Conservation (phyloP, 164 flowering plant species). For the Tinospora cordifolia region DNA sequence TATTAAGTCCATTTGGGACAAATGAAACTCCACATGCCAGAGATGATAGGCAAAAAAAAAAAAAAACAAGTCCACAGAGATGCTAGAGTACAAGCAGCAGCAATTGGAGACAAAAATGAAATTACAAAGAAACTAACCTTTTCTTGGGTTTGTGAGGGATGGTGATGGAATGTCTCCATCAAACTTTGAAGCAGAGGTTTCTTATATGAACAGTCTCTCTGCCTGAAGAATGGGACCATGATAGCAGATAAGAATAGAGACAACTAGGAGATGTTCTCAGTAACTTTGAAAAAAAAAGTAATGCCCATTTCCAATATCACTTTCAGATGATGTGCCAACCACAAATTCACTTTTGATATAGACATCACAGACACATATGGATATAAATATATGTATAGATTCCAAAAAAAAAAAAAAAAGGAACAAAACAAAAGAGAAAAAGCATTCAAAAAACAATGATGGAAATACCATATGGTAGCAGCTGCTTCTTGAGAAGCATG, state of each 20-base stretch:
- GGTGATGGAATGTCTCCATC: conserved; percentile 11
- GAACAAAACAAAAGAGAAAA: too few species aligned
- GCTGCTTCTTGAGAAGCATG: too few species aligned
- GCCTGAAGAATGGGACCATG: conserved; percentile 16
- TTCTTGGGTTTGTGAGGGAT: conserved; percentile 1
- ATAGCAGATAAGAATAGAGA: conserved; percentile 11
- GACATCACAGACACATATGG: background rate
- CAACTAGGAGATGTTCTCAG: conserved; percentile 6
- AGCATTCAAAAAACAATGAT: background rate
- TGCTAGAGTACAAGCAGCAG: conserved; percentile 1
- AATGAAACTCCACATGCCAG: conserved; percentile 1
- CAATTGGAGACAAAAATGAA: conserved; percentile 3
- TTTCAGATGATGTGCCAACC: conserved; percentile 14
- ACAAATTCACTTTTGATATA: conserved; percentile 10
- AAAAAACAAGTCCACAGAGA: background rate
- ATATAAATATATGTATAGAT: too few species aligned
- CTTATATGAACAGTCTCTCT: background rate
- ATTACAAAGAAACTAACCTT: conserved; percentile 11
- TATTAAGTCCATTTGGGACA: background rate
- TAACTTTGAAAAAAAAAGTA: conserved; percentile 11
- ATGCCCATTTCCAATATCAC: conserved; percentile 10
- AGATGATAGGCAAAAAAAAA: background rate
- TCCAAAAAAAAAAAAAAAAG: too few species aligned
- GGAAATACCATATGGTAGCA: background rate
- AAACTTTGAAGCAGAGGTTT: conserved; percentile 8